Base-by-base conservation (phyloP, 1,139 yeast species). In the Candida frijolesensis region DNA sequence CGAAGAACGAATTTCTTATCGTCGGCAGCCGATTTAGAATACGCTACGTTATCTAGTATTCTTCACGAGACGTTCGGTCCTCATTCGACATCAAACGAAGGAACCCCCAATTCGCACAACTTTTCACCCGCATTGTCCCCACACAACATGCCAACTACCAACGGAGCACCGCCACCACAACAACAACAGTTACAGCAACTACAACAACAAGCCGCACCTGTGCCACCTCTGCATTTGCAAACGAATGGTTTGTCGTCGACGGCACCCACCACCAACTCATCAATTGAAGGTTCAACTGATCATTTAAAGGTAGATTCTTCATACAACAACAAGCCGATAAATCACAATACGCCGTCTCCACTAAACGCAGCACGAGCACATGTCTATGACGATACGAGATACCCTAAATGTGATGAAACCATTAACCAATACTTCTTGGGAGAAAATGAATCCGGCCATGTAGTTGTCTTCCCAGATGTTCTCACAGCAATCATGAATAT, bases 1-100 rank as follows among this genome's bases (percentile, higher is more conserved):
- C 60, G 61, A 51, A 57, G 73, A 42, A 70, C 74, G 9, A 76
- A 74, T 49, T 85, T 89, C 62, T 70, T 87, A 54, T 86, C 95
- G 1, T 73, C 84, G 14, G 94, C 96, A 0, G 92, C 94, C 0
- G 89, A 87, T 60, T 72, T 85, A 55, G 97, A 90, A 60, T 89
- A 89, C 61, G 79, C 89, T 4, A 84, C 89, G 1, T 68, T 90
- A 40, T 86, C 95, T n/a, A 83, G 79, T 55, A 87, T 89, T 47
- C 77, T 87, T 35, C 85, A 79, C 48, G 85, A 83, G 54, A 83
- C 79, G 51, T 64, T 71, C 50, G 55, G 62, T 51, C 66, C 63
- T 49, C 71, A 62, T 41, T 56, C 67, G 10, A 70, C 78, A 0
- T 70, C 77, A 18, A 70, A 67, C 42, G 80, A 73, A 54, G 76